Percentiles rank a stretch among this genome's conserved stretches.
Evolutionary conservation across 306 rosid genomes (phyloP).

Genomic region (Castanopsis chinensis): DNA sequence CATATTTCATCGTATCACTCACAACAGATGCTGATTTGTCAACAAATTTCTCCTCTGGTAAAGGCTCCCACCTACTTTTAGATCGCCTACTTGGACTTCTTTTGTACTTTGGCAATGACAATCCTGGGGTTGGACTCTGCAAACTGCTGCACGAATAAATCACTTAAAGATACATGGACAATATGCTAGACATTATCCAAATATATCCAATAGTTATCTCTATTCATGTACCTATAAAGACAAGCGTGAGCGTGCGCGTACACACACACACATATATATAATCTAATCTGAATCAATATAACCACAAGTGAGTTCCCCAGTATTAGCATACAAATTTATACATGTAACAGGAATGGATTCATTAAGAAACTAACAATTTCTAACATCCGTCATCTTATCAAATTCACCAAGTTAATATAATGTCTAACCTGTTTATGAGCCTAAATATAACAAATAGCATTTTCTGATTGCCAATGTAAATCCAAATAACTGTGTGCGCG

Average conservation of each 20-base stretch:
- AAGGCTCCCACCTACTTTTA: slow-evolving; percentile 98
- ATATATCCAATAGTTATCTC: background rate
- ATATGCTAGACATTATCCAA: background rate
- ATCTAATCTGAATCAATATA: background rate
- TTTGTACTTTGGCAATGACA: slow-evolving; percentile 55
- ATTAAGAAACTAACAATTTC: slow-evolving; percentile 1
- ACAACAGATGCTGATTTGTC: slow-evolving; percentile 40
- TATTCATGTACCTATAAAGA: background rate
- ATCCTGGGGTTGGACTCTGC: slow-evolving; percentile 39
- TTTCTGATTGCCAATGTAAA: no score
- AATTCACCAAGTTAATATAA: background rate
- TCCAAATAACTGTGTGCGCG: no score
- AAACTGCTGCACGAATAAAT: slow-evolving; percentile 44
- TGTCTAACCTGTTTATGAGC: background rate
- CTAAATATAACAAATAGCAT: background rate
- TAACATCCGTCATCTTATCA: background rate
- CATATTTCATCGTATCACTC: slow-evolving; percentile 44
- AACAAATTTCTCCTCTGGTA: slow-evolving; percentile 73
- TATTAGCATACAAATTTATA: background rate
- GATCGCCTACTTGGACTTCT: slow-evolving; percentile 78
- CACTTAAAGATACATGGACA: background rate
- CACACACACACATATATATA: background rate
- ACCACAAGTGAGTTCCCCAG: background rate
- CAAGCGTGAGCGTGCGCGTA: no score
- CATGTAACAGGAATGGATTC: background rate